Conservation (phyloP, 495 filamentous ascomycete genomes). For the Aspergillus hancockii region DNA sequence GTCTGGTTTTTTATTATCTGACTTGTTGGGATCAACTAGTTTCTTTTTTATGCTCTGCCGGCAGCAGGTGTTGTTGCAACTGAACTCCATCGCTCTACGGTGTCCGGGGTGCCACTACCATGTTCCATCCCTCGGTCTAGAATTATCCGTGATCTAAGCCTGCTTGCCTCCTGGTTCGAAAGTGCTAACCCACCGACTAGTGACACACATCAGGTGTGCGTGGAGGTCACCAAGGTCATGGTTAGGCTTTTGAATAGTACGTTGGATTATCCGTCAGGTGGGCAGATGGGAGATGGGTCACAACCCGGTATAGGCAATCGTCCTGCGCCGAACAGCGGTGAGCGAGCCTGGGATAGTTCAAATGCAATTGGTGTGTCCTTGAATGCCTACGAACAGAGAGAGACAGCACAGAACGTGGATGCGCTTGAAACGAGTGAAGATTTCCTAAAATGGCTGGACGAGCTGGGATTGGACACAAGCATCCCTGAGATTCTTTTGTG, state of each 20-base stretch:
- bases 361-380: background rate
- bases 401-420: background rate
- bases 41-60: constrained; percentile 12
- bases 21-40: background rate
- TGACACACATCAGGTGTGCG: background rate
- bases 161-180: constrained; percentile 16
- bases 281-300: background rate
- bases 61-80: constrained; percentile 17
- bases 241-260: constrained; percentile 15
- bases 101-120: constrained; percentile 10
- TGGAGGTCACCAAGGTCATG: constrained; percentile 12
- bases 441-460: constrained; percentile 10
- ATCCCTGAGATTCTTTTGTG: background rate
- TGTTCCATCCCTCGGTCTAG: constrained; percentile 10
- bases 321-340: background rate
- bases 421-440: background rate
- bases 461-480: constrained; percentile 5
- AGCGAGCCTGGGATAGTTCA: background rate
- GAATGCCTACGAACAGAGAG: background rate
- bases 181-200: background rate
- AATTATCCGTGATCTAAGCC: constrained; percentile 14
- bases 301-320: background rate
- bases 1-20: background rate
- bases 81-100: constrained; percentile 12
- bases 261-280: constrained; percentile 6